Evolutionary conservation across 148 eudicot species (phyloP).

Genomic region (Silene conica): DNA sequence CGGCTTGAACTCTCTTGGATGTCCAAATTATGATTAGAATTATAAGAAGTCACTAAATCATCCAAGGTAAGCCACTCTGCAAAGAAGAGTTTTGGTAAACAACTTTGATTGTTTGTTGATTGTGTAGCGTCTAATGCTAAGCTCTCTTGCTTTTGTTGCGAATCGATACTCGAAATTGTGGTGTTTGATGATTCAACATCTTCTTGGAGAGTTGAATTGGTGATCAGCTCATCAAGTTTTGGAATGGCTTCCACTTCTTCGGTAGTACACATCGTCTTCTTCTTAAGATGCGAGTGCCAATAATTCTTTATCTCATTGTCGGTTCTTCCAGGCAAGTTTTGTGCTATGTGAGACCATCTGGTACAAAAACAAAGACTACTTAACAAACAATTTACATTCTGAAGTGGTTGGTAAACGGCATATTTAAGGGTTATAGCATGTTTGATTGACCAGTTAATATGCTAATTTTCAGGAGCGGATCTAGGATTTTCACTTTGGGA

Average conservation of each 20-base stretch:
- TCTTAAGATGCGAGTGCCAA: slow-evolving; percentile 76
- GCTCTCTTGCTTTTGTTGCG: slow-evolving; percentile 10
- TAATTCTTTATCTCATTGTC: slow-evolving; percentile 80
- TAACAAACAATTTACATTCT: no score
- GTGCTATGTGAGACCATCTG: slow-evolving; percentile 88
- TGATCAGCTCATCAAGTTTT: neutral
- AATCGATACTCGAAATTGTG: slow-evolving; percentile 25
- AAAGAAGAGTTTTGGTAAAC: slow-evolving; percentile 33
- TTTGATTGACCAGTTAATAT: no score
- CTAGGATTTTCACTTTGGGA: no score
- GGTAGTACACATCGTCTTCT: slow-evolving; percentile 25
- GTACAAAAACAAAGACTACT: neutral
- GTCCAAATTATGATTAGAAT: slow-evolving; percentile 14
- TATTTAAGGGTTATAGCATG: no score
- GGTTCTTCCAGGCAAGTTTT: slow-evolving; percentile 68
- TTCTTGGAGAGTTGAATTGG: slow-evolving; percentile 7
- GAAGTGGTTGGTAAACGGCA: no score
- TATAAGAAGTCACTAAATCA: slow-evolving; percentile 3
- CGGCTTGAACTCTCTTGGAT: slow-evolving; percentile 17
- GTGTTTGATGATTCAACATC: slow-evolving; percentile 8
- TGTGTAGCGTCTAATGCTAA: neutral
- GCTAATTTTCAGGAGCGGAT: no score
- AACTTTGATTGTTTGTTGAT: slow-evolving; percentile 5
- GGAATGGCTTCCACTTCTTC: slow-evolving; percentile 1
- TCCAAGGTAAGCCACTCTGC: slow-evolving; percentile 39